These are phyloP conservation scores for Leccinum ambiguum DNA, from an alignment of 1,284 basidiomycete genomes.

Conservation along the genomic window DNA sequence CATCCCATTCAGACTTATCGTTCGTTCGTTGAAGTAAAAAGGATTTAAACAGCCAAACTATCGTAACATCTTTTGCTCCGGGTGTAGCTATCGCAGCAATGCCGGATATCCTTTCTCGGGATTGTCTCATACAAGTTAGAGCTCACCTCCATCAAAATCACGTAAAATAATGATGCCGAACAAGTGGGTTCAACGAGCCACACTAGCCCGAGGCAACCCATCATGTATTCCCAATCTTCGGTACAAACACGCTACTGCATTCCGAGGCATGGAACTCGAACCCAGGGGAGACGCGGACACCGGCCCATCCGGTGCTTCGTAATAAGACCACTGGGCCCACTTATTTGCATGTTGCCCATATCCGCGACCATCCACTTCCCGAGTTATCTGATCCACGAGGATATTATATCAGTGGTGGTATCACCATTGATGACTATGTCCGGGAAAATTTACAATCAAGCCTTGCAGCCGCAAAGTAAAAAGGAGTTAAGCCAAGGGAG, in stretches of 20 bases:
- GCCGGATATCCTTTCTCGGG: constrained; percentile 14
- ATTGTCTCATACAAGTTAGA: constrained; percentile 14
- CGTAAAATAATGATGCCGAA: constrained; percentile 20
- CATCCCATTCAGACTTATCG: constrained; percentile 4
- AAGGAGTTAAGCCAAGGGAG: constrained; percentile 16
- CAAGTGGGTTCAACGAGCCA: constrained; percentile 18
- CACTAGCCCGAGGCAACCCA: constrained; percentile 26
- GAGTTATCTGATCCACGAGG: constrained; percentile 34
- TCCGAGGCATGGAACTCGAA: constrained; percentile 24
- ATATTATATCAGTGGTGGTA: constrained; percentile 16
- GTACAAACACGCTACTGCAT: constrained; percentile 14
- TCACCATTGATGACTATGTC: constrained; percentile 23
- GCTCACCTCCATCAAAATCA: constrained; percentile 11
- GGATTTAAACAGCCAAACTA: constrained; percentile 12
- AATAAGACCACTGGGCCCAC: constrained; percentile 21
- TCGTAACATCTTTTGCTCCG: constrained; percentile 12
- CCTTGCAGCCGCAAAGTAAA: constrained; percentile 16
- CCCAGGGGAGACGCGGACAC: constrained; percentile 21
- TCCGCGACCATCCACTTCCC: constrained; percentile 23
- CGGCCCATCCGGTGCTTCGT: constrained; percentile 19
- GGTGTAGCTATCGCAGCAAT: constrained; percentile 12
- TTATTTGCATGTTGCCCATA: constrained; percentile 24
- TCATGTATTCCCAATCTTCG: constrained; percentile 12
- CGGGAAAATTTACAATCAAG: constrained; percentile 29
- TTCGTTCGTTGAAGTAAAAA: constrained; percentile 17